Evolutionary conservation across 2,329 filamentous ascomycete genomes (phyloP), one percentile per base, ranked within the genome.

Genomic region (Phaeosphaeriaceae sp.): DNA sequence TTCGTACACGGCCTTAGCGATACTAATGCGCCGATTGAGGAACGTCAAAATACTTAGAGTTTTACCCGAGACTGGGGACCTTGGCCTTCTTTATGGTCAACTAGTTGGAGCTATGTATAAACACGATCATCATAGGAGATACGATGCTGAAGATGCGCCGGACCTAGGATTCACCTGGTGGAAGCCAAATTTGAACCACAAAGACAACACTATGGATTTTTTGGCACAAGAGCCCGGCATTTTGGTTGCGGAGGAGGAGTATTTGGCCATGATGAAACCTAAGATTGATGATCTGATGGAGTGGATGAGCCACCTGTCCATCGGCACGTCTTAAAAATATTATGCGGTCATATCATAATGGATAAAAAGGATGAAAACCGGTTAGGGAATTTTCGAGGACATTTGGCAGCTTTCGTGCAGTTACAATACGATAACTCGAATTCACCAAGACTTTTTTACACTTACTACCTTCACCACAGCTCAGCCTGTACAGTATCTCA

Each of bases 91-190:
- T 15, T 73, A 64, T 36, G 72, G 74, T 38, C 57, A 66, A 1
- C 56, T 78, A 0, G 48, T 76, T n/a, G 72, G 72, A 1, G 52
- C 71, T 15, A 64, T 77, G 4, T 49, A 77, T 51, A 75, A 76
- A 43, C 63, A 69, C 18, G 76, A 78, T 52, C 74, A 76, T 50
- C 62, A 65, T 12, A 65, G 75, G 41, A 59, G 75, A 33, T 77
- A 75, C 49, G 70, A 73, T 41, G 65, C 59, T 1, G 53, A 50
- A 2, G 44, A 39, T 8, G 67, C 67, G 2, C 64, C 68, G 0
- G 53, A 60, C 13, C n/a, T 58, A 3, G 73, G 74, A 44, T 47
- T 46, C 12, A 69, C 63, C 1, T 76, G 74, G 74, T 78, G 74
- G 75, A 54, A 54, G 6, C 77, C 75, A 74, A 55, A 42, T 2